phyloP scores from a whole-genome alignment of 225 moss, liverwort and hornwort genomes.

The Sphagnum tenellum region DNA sequence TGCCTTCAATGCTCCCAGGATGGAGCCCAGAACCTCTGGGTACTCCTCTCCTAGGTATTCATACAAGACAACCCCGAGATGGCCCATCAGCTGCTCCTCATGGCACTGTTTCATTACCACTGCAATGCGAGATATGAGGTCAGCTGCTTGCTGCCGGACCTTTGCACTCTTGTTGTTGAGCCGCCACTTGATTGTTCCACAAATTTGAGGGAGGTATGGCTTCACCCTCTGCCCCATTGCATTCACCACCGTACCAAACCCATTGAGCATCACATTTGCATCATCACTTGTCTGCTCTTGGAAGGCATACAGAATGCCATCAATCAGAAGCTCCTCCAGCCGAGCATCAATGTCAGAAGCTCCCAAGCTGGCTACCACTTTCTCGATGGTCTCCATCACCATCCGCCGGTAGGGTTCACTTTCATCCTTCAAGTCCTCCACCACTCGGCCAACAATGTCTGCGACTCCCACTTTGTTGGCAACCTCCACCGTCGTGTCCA shows the following conservation, averaged over 20 bases:
- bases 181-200: slow-evolving; percentile 99
- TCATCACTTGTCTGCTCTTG: slow-evolving; percentile 99
- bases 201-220: slow-evolving; percentile 95
- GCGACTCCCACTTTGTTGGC: slow-evolving; percentile 97
- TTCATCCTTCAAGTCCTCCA: slow-evolving; percentile 98
- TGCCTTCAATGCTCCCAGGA: slow-evolving; percentile 92
- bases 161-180: slow-evolving; percentile 99
- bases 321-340: slow-evolving; percentile 86
- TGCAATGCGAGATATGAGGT: slow-evolving; percentile 92
- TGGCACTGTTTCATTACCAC: slow-evolving; percentile 99
- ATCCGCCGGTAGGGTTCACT: slow-evolving; percentile 98
- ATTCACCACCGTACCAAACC: slow-evolving; percentile 97
- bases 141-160: slow-evolving; percentile 98
- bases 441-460: slow-evolving; percentile 94
- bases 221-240: slow-evolving; percentile 95
- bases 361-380: slow-evolving; percentile 93
- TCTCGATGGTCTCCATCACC: slow-evolving; percentile 99
- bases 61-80: slow-evolving; percentile 95
- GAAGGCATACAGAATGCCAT: slow-evolving; percentile 96
- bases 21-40: slow-evolving; percentile 96
- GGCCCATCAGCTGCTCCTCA: slow-evolving; percentile 99
- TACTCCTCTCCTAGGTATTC: slow-evolving; percentile 98
- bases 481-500: slow-evolving; percentile 95
- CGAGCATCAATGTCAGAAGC: slow-evolving; percentile 97
- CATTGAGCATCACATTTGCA: slow-evolving; percentile 99